A percentile compares a stretch with the other conserved stretches of the same genome.
Conservation (phyloP, 2,329 filamentous ascomycete species). For the Pleurostoma richardsiae region DNA sequence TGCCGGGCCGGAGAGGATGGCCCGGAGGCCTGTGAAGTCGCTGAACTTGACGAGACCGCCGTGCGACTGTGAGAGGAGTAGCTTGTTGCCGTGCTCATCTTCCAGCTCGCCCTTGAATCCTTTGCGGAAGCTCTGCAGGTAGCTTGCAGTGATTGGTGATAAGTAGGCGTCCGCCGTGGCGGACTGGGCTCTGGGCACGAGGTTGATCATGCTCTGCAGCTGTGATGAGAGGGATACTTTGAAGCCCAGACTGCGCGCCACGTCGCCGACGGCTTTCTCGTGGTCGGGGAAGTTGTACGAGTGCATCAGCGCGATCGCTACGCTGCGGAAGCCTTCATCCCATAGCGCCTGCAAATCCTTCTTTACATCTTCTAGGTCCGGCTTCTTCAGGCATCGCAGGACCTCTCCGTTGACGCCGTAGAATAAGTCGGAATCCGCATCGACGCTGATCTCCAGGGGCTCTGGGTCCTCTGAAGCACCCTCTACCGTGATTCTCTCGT, state of each 20-base stretch:
- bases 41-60: constrained; percentile 35
- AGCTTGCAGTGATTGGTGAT: constrained; percentile 60
- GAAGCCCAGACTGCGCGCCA: constrained; percentile 59
- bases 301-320: constrained; percentile 63
- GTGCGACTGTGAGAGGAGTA: constrained; percentile 33
- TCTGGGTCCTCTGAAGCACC: constrained; percentile 60
- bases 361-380: constrained; percentile 40
- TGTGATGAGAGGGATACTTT: constrained; percentile 59
- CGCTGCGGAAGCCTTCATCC: constrained; percentile 46
- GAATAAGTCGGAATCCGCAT: neutral
- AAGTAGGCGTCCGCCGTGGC: constrained; percentile 65
- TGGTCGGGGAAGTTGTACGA: constrained; percentile 62
- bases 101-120: constrained; percentile 59
- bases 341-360: constrained; percentile 31
- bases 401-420: constrained; percentile 41
- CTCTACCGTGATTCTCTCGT: constrained; percentile 61
- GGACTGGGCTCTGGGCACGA: constrained; percentile 59
- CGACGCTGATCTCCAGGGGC: neutral
- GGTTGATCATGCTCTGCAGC: constrained; percentile 66
- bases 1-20: constrained; percentile 59
- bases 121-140: constrained; percentile 56
- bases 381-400: constrained; percentile 51
- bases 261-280: constrained; percentile 53
- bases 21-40: constrained; percentile 55
- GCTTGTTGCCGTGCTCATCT: constrained; percentile 50